These are phyloP conservation scores for Tuber magnatum DNA, from an alignment of 495 filamentous ascomycete genomes.

Conservation along the genomic window DNA sequence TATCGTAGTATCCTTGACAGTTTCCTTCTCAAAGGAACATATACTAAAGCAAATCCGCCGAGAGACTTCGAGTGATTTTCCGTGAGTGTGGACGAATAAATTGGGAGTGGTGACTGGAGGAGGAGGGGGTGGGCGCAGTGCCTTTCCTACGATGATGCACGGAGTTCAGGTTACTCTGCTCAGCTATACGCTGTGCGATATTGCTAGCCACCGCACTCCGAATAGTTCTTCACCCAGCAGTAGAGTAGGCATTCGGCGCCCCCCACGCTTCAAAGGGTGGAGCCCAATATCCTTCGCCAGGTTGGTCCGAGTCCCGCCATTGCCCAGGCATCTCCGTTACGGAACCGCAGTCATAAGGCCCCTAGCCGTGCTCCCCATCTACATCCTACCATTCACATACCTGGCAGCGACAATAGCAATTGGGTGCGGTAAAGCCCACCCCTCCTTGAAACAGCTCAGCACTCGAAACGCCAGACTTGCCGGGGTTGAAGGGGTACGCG, in stretches of 20 bases:
- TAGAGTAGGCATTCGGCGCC: not conserved
- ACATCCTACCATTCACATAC: too few relatives aligned
- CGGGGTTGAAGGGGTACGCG: too few relatives aligned
- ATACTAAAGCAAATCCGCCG: constrained; percentile 56
- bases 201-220: constrained; percentile 73
- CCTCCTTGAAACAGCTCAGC: too few relatives aligned
- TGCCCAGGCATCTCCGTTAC: too few relatives aligned
- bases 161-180: constrained; percentile 66
- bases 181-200: constrained; percentile 59
- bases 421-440: too few relatives aligned
- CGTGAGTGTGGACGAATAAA: constrained; percentile 48
- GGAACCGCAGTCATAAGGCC: too few relatives aligned
- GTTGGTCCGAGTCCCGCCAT: constrained; percentile 47
- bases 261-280: not conserved
- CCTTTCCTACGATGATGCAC: constrained; percentile 90
- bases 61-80: constrained; percentile 48
- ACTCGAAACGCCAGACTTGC: too few relatives aligned
- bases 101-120: too few relatives aligned
- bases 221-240: not conserved
- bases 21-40: constrained; percentile 56
- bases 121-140: constrained; percentile 46
- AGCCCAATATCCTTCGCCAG: constrained; percentile 62
- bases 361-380: too few relatives aligned
- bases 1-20: constrained; percentile 48
- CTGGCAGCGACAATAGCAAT: too few relatives aligned